Evolutionary conservation across 2,329 filamentous ascomycete species (phyloP).

Genomic region (Botrytis deweyae): DNA sequence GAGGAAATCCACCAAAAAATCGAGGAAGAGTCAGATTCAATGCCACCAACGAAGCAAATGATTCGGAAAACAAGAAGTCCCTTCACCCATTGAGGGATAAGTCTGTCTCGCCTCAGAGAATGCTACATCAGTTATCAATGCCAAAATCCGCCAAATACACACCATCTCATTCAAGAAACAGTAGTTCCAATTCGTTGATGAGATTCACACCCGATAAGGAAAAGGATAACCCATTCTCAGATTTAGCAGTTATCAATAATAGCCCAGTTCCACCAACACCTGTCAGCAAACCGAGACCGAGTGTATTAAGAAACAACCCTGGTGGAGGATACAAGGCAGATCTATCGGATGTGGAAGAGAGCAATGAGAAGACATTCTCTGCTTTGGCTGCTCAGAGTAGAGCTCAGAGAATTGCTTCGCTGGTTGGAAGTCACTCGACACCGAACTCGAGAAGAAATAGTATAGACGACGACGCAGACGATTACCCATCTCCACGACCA

Average conservation of each 20-base stretch:
- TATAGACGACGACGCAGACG: conserved; percentile 34
- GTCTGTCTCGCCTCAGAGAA: conserved; percentile 24
- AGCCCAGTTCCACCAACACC: conserved; percentile 17
- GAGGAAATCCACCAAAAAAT: conserved; percentile 24
- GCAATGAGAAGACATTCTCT: conserved; percentile 37
- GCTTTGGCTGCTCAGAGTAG: conserved; percentile 38
- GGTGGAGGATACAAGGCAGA: conserved; percentile 8
- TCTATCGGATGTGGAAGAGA: conserved; percentile 28
- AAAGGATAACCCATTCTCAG: conserved; percentile 35
- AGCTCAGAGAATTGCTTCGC: conserved; percentile 36
- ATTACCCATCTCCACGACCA: conserved; percentile 20
- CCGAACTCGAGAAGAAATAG: conserved; percentile 38
- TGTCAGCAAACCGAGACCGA: conserved; percentile 31
- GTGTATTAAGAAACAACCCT: conserved; percentile 33
- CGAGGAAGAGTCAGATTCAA: conserved; percentile 39
- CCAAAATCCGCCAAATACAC: conserved; percentile 26
- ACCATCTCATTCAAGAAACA: conserved; percentile 36
- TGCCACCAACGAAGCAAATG: conserved; percentile 38
- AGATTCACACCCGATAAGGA: conserved; percentile 33
- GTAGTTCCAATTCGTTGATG: conserved; percentile 27
- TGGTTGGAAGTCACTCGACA: conserved; percentile 38
- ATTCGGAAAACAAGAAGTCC: conserved; percentile 34
- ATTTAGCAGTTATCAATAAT: conserved; percentile 22
- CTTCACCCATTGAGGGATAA: conserved; percentile 32
- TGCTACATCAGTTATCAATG: conserved; percentile 20